phyloP scores from a whole-genome alignment of 176 grass and related monocot genomes.

The Miscanthus lutarioriparius region DNA sequence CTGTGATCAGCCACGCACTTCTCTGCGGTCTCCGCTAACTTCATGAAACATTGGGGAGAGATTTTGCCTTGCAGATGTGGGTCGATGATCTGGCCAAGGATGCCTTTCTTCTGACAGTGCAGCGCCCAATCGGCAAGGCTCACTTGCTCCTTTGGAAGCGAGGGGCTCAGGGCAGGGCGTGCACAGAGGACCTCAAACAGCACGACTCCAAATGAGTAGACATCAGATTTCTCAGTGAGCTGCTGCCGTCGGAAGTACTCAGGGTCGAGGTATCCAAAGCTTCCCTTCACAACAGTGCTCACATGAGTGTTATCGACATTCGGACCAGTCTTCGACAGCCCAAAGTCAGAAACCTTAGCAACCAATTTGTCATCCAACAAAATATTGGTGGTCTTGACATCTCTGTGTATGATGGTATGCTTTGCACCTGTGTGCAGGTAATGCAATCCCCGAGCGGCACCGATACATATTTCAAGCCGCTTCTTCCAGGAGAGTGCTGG shows the following conservation, averaged over 20 bases:
- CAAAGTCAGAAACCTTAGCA: neutral
- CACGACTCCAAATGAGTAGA: neutral
- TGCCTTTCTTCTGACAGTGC: neutral
- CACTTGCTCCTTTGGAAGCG: neutral
- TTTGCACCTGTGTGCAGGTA: neutral
- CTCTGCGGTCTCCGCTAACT: neutral
- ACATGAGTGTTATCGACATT: neutral
- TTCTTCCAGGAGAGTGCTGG: neutral
- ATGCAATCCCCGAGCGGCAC: neutral
- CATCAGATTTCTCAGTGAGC: neutral
- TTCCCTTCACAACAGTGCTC: neutral
- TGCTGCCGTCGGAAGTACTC: constrained; percentile 1
- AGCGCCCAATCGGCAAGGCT: neutral
- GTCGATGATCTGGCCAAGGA: neutral
- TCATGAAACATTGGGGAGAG: neutral
- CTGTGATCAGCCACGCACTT: neutral
- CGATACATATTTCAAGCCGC: neutral
- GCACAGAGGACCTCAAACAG: neutral
- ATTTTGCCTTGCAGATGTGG: neutral
- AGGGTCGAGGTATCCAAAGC: neutral
- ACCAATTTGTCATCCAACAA: neutral
- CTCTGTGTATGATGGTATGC: neutral
- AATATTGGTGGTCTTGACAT: neutral
- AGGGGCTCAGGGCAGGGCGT: neutral
- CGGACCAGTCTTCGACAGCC: neutral